These are phyloP conservation scores for Pseudogymnoascus sp. DNA, from an alignment of 2,329 filamentous ascomycete species.

Conservation along the genomic window DNA sequence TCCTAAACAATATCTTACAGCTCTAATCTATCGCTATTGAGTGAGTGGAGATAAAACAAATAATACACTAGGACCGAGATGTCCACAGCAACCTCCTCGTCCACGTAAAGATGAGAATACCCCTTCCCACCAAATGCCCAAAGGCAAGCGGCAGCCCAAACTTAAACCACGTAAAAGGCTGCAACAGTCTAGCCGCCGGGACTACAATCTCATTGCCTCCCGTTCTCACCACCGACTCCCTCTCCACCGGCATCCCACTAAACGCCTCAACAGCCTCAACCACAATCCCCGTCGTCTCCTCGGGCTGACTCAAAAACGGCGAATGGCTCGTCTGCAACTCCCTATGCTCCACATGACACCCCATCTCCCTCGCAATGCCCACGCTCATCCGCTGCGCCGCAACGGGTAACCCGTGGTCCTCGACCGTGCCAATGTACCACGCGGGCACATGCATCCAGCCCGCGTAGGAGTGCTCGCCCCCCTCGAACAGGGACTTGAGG, in stretches of 20 bases:
- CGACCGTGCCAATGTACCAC: conserved; percentile 33
- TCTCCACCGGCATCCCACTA: conserved; percentile 14
- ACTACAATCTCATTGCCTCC: conserved; percentile 4
- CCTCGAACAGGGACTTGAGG: conserved; percentile 35
- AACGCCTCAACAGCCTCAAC: conserved; percentile 31
- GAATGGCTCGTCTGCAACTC: conserved; percentile 37
- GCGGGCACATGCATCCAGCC: conserved; percentile 25
- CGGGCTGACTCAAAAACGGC: conserved; percentile 36
- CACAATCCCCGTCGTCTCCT: conserved; percentile 31
- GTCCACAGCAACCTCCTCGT: conserved; percentile 13
- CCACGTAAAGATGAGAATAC: conserved; percentile 15
- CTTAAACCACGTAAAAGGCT: conserved; percentile 17
- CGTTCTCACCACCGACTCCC: neutral
- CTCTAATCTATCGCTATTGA: neutral
- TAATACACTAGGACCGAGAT: neutral
- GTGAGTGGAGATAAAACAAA: conserved; percentile 6
- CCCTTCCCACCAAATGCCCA: conserved; percentile 15
- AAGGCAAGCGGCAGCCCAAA: conserved; percentile 17
- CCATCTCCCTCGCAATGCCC: conserved; percentile 31
- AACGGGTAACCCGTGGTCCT: conserved; percentile 34
- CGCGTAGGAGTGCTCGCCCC: conserved; percentile 27
- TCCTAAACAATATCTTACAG: neutral
- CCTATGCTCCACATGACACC: conserved; percentile 27
- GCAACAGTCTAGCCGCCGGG: conserved; percentile 13
- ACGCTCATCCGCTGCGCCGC: conserved; percentile 31